These are phyloP conservation scores for Penicillium sp. DNA, from an alignment of 2,329 filamentous ascomycete species.

Conservation along the genomic window DNA sequence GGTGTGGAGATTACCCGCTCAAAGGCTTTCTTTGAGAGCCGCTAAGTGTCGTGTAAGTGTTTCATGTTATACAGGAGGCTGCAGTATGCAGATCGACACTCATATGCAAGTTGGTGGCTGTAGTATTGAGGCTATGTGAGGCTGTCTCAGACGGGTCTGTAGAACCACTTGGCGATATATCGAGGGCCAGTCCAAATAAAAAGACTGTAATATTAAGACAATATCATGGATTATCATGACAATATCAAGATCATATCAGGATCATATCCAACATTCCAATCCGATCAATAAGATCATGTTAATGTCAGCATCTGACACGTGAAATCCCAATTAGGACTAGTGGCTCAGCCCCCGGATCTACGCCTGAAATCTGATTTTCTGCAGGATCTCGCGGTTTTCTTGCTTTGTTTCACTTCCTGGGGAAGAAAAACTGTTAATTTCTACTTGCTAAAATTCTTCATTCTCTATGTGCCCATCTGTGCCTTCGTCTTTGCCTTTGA, in stretches of 20 bases:
- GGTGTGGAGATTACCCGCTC: slow-evolving; percentile 52
- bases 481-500: slow-evolving; percentile 27
- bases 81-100: background rate
- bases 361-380: slow-evolving; percentile 24
- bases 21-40: slow-evolving; percentile 44
- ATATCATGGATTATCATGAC: background rate
- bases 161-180: background rate
- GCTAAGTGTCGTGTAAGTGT: slow-evolving; percentile 4
- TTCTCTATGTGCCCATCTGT: slow-evolving; percentile 43
- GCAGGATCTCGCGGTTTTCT: slow-evolving; percentile 5
- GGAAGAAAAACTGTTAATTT: slow-evolving; percentile 6
- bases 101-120: background rate
- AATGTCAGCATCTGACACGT: slow-evolving; percentile 20
- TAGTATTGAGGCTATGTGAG: background rate
- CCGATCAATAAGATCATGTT: slow-evolving; percentile 3
- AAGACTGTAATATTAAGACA: background rate
- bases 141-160: background rate
- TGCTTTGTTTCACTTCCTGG: slow-evolving; percentile 12
- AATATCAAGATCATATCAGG: background rate
- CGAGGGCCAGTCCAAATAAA: background rate
- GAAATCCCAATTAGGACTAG: slow-evolving; percentile 23
- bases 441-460: background rate
- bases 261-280: background rate
- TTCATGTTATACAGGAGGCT: slow-evolving; percentile 2
- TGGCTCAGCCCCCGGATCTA: slow-evolving; percentile 22